Conservation (phyloP, 2,329 filamentous ascomycete species). For the Fusarium nematophilum region DNA sequence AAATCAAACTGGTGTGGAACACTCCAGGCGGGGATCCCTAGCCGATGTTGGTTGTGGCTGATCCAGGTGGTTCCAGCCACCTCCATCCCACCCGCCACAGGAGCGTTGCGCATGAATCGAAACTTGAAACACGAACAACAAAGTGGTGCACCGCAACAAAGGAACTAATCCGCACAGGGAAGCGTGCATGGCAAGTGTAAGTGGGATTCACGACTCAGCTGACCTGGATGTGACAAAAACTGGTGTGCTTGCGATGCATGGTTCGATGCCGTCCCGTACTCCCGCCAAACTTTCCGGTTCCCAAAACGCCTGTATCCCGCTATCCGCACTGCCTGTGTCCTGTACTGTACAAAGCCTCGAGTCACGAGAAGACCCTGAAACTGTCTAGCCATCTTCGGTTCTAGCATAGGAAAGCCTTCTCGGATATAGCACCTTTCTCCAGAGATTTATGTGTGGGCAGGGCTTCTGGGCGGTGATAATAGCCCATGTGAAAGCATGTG, state of each 20-base stretch:
- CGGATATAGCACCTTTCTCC: not conserved
- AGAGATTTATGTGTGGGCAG: constrained; percentile 5
- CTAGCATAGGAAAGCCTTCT: constrained; percentile 10
- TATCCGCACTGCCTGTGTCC: constrained; percentile 1
- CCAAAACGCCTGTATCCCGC: constrained; percentile 27
- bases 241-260: constrained; percentile 1
- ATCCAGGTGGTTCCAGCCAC: constrained; percentile 19
- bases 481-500: too few relatives aligned
- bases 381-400: constrained; percentile 15
- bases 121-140: constrained; percentile 30
- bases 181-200: not conserved
- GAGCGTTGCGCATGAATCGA: constrained; percentile 22
- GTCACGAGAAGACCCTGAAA: constrained; percentile 20
- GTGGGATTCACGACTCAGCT: not conserved
- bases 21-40: constrained; percentile 16
- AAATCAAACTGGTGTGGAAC: constrained; percentile 28
- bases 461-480: not conserved
- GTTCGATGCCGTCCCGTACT: constrained; percentile 2
- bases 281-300: constrained; percentile 4
- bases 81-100: constrained; percentile 28
- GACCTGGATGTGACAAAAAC: constrained; percentile 1
- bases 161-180: not conserved
- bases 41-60: constrained; percentile 33
- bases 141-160: not conserved
- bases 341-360: constrained; percentile 10